Evolutionary conservation across 2,329 filamentous ascomycete species (phyloP).

Genomic region (Thermothelomyces thermophilus): DNA sequence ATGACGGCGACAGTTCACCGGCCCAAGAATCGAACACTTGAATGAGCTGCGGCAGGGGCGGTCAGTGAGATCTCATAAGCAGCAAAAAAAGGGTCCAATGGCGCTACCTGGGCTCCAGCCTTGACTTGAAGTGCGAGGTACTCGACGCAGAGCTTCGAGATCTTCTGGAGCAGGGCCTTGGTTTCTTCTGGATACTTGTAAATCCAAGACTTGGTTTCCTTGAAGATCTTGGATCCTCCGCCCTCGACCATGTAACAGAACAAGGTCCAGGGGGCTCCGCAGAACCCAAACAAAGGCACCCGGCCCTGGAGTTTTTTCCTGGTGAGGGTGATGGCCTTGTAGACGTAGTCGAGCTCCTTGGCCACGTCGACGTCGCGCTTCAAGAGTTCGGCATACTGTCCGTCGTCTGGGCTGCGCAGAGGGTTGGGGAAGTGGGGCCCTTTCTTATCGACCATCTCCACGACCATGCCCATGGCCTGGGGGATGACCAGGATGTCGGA

Average conservation of each 20-base stretch:
- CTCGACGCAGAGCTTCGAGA: constrained; percentile 89
- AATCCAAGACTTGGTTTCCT: constrained; percentile 92
- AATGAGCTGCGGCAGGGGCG: constrained; percentile 52
- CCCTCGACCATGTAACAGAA: constrained; percentile 99
- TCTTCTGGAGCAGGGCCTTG: constrained; percentile 79
- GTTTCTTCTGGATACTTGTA: constrained; percentile 79
- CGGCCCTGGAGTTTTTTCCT: constrained; percentile 79
- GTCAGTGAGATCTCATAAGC: constrained; percentile 10
- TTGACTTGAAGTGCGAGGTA: constrained; percentile 88
- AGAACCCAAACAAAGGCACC: constrained; percentile 93
- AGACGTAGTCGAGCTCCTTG: constrained; percentile 84
- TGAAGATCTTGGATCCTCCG: constrained; percentile 90
- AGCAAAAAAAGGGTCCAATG: not conserved
- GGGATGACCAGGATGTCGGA: constrained; percentile 97
- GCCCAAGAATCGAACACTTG: constrained; percentile 99
- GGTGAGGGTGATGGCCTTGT: constrained; percentile 88
- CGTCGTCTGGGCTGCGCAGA: constrained; percentile 69
- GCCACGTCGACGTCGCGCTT: constrained; percentile 74
- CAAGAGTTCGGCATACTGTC: constrained; percentile 75
- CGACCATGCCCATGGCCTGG: constrained; percentile 96
- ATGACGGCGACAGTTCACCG: constrained; percentile 77
- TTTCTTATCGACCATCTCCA: constrained; percentile 97
- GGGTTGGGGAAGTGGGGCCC: constrained; percentile 91
- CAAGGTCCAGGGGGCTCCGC: constrained; percentile 92
- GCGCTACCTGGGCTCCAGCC: constrained; percentile 75